These are phyloP conservation scores for Sequoiadendron giganteum DNA, from an alignment of 75 land plant species.

Conservation along the genomic window DNA sequence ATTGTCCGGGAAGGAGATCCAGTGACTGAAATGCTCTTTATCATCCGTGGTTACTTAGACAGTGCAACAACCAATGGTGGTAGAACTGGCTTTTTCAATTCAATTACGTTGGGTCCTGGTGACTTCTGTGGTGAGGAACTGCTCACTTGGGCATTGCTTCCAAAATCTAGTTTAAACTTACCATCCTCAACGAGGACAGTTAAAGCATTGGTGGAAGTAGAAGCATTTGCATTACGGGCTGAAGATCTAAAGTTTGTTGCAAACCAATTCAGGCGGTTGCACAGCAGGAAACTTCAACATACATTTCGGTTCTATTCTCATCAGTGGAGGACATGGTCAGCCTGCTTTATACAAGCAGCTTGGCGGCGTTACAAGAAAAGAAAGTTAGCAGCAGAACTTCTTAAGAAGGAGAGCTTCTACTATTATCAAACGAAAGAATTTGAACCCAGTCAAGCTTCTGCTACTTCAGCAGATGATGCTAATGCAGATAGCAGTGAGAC, in stretches of 20 bases:
- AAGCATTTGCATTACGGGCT: constrained; percentile 71
- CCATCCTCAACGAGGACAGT: constrained; percentile 84
- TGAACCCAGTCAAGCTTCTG: background rate
- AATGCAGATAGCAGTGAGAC: constrained; percentile 9
- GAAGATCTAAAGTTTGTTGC: constrained; percentile 88
- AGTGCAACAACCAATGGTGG: constrained; percentile 82
- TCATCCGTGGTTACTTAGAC: constrained; percentile 73
- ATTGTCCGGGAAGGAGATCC: constrained; percentile 88
- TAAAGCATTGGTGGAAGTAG: constrained; percentile 57
- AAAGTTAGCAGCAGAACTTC: constrained; percentile 30
- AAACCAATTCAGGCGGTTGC: constrained; percentile 64
- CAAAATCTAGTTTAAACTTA: constrained; percentile 44
- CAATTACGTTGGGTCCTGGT: constrained; percentile 66
- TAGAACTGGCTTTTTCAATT: constrained; percentile 71
- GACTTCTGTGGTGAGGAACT: constrained; percentile 93
- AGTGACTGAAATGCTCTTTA: constrained; percentile 87
- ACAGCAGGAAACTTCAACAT: constrained; percentile 75
- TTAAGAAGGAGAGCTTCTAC: constrained; percentile 23
- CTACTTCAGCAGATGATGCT: background rate
- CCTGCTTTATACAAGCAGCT: constrained; percentile 77
- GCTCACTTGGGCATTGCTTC: constrained; percentile 80
- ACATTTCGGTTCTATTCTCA: constrained; percentile 79
- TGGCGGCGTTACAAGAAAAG: constrained; percentile 66
- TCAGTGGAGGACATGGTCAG: constrained; percentile 89
- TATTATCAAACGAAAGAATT: constrained; percentile 16